These are phyloP conservation scores for Salix purpurea DNA, from an alignment of 345 rosid genomes.

Conservation along the genomic window DNA sequence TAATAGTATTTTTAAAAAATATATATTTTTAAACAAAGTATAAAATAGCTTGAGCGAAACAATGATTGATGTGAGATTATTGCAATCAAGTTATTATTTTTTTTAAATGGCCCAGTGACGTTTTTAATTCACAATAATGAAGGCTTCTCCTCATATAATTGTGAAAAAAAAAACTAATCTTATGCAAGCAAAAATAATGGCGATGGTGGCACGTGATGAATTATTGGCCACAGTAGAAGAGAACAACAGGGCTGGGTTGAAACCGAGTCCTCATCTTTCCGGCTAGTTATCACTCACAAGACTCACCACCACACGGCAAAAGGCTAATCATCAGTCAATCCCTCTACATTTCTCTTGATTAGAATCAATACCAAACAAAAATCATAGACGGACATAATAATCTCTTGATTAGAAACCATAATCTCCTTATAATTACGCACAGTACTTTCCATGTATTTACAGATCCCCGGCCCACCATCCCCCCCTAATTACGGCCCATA, in stretches of 20 bases:
- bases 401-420: background rate
- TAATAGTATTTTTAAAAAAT: too few species aligned
- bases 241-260: too few species aligned
- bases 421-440: background rate
- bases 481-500: background rate
- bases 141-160: background rate
- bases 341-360: background rate
- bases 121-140: background rate
- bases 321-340: background rate
- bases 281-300: background rate
- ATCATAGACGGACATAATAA: background rate
- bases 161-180: background rate
- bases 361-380: background rate
- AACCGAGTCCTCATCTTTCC: too few species aligned
- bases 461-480: background rate
- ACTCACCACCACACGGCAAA: background rate
- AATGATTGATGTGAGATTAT: too few species aligned
- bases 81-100: background rate
- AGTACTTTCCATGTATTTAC: background rate
- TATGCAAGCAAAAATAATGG: background rate
- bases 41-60: too few species aligned
- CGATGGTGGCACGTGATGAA: background rate
- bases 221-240: too few species aligned
- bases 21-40: accelerated
- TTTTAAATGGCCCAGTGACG: background rate